phyloP scores from a whole-genome alignment of 768 basidiomycete species.

The Russula olivacea region DNA sequence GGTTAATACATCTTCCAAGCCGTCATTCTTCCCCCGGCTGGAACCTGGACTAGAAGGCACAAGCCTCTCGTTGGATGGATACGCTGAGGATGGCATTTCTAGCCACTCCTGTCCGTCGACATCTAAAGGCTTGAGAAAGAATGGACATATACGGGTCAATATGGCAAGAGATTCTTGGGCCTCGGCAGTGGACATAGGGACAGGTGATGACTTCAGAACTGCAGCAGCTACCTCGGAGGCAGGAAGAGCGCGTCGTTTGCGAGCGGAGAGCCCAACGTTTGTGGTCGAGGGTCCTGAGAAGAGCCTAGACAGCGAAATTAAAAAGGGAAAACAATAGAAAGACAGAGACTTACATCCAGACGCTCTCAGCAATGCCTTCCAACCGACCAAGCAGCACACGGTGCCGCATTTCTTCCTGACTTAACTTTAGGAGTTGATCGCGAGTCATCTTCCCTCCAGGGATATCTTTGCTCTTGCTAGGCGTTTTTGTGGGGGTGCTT shows the following conservation, averaged over 20 bases:
- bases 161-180: constrained; percentile 68
- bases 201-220: constrained; percentile 73
- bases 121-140: constrained; percentile 63
- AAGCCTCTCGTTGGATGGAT: constrained; percentile 23
- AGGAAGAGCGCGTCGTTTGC: constrained; percentile 70
- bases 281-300: constrained; percentile 61
- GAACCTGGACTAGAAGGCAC: constrained; percentile 48
- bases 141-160: constrained; percentile 66
- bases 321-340: background rate
- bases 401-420: constrained; percentile 73
- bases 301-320: constrained; percentile 41
- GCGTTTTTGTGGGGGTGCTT: constrained; percentile 55
- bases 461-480: constrained; percentile 35
- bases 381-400: constrained; percentile 74
- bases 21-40: constrained; percentile 45
- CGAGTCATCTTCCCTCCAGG: constrained; percentile 47
- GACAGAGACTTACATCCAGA: constrained; percentile 59
- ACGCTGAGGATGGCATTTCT: constrained; percentile 49
- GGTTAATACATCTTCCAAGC: constrained; percentile 52
- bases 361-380: constrained; percentile 75
- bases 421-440: constrained; percentile 63
- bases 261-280: constrained; percentile 46
- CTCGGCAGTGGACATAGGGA: constrained; percentile 73
- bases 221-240: constrained; percentile 59
- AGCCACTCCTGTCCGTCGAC: constrained; percentile 53